phyloP scores from a whole-genome alignment of 306 rosid species.

The Hylodesmum podocarpum region DNA sequence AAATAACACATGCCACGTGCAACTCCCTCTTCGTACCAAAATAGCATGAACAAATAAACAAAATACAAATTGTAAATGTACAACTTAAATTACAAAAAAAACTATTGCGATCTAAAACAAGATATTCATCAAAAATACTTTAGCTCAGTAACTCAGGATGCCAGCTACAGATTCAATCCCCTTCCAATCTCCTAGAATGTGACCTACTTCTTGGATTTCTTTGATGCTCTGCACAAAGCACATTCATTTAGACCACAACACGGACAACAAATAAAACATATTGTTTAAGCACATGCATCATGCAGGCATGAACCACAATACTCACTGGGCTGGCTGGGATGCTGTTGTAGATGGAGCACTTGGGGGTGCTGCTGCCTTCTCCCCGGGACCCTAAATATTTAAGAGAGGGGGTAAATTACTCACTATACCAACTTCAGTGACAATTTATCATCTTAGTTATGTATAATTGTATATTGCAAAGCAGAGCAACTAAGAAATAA shows the following conservation, averaged over 20 bases:
- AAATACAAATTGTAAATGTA: constrained; percentile 17
- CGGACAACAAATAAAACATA: background rate
- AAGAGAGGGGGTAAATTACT: background rate
- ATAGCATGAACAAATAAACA: background rate
- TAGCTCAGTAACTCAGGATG: constrained; percentile 11
- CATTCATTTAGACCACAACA: background rate
- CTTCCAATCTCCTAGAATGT: constrained; percentile 20
- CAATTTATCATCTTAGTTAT: background rate
- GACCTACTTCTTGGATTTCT: constrained; percentile 74
- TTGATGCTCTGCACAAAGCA: constrained; percentile 55
- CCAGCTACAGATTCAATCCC: constrained; percentile 19
- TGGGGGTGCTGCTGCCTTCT: constrained; percentile 42
- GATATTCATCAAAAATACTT: constrained; percentile 44
- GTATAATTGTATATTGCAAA: background rate
- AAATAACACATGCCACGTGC: background rate
- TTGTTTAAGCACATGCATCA: background rate
- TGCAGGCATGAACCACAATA: background rate
- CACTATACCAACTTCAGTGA: background rate
- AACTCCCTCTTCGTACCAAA: background rate
- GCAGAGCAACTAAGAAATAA: background rate
- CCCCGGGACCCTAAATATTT: constrained; percentile 74
- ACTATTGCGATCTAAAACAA: constrained; percentile 37
- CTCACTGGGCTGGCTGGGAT: constrained; percentile 69
- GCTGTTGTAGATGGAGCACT: constrained; percentile 42
- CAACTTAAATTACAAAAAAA: constrained; percentile 31